Conservation (phyloP, 1,284 basidiomycete species). For the Butyriboletus appendiculatus region DNA sequence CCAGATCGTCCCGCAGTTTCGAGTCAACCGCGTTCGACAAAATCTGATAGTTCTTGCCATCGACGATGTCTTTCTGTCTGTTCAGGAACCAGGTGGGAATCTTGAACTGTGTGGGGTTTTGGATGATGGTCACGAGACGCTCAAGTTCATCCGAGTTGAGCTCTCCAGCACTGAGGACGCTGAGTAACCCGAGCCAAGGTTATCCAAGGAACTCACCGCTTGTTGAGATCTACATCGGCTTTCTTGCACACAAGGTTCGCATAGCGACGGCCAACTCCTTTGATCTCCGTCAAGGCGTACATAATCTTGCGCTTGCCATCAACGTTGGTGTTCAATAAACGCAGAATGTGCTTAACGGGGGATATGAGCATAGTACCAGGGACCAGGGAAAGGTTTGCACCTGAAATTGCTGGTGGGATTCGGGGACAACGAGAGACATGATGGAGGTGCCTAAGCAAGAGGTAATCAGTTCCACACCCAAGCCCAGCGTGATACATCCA, state of each 20-base stretch:
- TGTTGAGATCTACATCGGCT: constrained; percentile 98
- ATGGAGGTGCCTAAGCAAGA: constrained; percentile 20
- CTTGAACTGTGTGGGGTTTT: constrained; percentile 99
- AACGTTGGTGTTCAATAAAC: constrained; percentile 99
- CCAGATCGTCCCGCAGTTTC: constrained; percentile 97
- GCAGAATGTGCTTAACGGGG: constrained; percentile 81
- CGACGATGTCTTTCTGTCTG: constrained; percentile 97
- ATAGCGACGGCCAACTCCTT: constrained; percentile 99
- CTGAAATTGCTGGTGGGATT: constrained; percentile 93
- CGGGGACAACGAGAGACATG: constrained; percentile 95
- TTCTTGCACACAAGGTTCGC: constrained; percentile 99
- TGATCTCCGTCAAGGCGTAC: constrained; percentile 98
- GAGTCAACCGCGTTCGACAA: constrained; percentile 98
- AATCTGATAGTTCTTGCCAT: constrained; percentile 97
- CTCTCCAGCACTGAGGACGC: constrained; percentile 73
- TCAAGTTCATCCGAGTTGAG: constrained; percentile 98
- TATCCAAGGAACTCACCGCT: constrained; percentile 72
- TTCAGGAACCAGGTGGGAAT: constrained; percentile 99
- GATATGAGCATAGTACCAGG: constrained; percentile 4
- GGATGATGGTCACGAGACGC: constrained; percentile 99
- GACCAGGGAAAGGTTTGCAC: constrained; percentile 38
- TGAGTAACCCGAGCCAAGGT: not conserved
- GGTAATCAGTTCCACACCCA: constrained; percentile 22
- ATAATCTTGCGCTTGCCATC: constrained; percentile 99
- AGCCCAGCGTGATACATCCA: constrained; percentile 18